Conservation (phyloP, 208 protist genomes). For the Trypanosoma brucei region DNA sequence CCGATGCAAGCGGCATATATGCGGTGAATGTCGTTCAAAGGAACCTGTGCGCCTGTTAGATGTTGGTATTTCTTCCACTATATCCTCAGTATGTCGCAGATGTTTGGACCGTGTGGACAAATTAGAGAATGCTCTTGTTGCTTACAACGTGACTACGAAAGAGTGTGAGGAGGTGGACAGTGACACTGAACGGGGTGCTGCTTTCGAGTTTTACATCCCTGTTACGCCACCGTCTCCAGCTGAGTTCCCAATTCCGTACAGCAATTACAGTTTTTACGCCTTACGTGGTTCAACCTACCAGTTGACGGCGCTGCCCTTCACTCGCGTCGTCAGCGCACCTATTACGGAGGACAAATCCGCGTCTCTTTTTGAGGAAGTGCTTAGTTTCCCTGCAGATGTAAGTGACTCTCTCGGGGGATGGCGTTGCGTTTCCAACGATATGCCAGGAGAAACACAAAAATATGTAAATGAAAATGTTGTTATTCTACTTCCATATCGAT, state of each 20-base stretch:
- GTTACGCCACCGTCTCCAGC: constrained; percentile 6
- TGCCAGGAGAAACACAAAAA: constrained; percentile 7
- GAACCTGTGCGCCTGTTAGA: constrained; percentile 13
- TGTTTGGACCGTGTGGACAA: constrained; percentile 10
- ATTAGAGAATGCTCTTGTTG: background rate
- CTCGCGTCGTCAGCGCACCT: constrained; percentile 21
- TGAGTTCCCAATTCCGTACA: background rate
- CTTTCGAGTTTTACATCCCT: constrained; percentile 22
- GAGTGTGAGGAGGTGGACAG: constrained; percentile 14
- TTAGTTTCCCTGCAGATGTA: constrained; percentile 2
- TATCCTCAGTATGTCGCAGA: constrained; percentile 4
- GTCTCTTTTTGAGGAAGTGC: constrained; percentile 20
- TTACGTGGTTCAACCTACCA: background rate
- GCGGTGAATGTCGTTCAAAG: constrained; percentile 14
- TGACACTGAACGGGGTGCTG: constrained; percentile 11
- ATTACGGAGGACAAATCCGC: constrained; percentile 7
- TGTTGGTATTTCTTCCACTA: constrained; percentile 3
- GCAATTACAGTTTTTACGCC: background rate
- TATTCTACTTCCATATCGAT: constrained; percentile 19
- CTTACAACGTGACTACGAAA: constrained; percentile 4
- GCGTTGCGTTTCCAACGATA: constrained; percentile 7
- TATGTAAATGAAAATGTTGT: constrained; percentile 14
- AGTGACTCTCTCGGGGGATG: constrained; percentile 2
- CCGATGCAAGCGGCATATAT: constrained; percentile 20
- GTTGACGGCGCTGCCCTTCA: constrained; percentile 15